phyloP scores from a whole-genome alignment of 2,329 filamentous ascomycete species.

The Ilyonectria robusta region DNA sequence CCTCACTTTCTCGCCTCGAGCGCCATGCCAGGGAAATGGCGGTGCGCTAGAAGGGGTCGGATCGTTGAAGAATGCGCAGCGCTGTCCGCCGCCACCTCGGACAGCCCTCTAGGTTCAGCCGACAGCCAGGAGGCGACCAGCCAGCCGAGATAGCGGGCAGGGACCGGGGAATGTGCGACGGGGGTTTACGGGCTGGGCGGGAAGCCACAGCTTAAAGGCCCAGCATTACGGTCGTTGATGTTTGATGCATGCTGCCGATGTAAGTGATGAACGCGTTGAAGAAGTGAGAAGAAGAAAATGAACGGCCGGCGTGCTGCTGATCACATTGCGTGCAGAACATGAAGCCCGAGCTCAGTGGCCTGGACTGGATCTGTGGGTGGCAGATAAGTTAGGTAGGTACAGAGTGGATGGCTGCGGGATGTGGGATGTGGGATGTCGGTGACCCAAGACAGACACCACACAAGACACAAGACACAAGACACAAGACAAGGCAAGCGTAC shows the following conservation, averaged over 20 bases:
- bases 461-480: background rate
- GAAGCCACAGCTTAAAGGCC: conserved; percentile 9
- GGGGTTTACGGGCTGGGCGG: conserved; percentile 18
- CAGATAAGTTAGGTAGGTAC: background rate
- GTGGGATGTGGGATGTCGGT: conserved; percentile 6
- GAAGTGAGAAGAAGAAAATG: conserved; percentile 6
- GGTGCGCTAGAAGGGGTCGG: conserved; percentile 22
- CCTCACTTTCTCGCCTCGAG: conserved; percentile 7
- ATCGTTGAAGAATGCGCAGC: conserved; percentile 16
- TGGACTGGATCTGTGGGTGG: conserved; percentile 13
- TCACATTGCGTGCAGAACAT: conserved; percentile 4
- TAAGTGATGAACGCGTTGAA: conserved; percentile 9
- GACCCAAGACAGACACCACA: background rate
- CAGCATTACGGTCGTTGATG: conserved; percentile 14
- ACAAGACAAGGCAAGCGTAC: no score
- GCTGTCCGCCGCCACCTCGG: conserved; percentile 19
- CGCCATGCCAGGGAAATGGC: conserved; percentile 9
- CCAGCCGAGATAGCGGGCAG: conserved; percentile 17
- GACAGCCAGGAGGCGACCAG: conserved; percentile 16
- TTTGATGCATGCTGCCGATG: conserved; percentile 17
- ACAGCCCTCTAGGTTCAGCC: conserved; percentile 30
- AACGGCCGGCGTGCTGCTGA: conserved; percentile 11
- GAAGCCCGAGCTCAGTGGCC: conserved; percentile 10
- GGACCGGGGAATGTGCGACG: conserved; percentile 14
- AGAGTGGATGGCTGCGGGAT: background rate